Conservation (phyloP, 163 green algal species). For the Picocystis sp. region DNA sequence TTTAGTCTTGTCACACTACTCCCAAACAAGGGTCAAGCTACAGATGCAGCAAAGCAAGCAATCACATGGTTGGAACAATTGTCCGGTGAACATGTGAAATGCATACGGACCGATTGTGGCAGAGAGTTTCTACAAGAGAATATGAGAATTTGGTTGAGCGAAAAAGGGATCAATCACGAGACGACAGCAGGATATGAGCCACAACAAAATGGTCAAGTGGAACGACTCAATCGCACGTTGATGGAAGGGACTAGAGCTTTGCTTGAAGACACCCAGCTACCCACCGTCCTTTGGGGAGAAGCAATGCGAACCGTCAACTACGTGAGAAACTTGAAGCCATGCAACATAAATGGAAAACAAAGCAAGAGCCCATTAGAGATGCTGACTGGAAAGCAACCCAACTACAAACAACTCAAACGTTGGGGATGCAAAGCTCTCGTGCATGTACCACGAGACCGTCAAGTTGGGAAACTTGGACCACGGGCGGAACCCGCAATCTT, state of each 20-base stretch:
- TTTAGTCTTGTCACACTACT: slow-evolving; percentile 6
- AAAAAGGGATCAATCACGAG: slow-evolving; percentile 18
- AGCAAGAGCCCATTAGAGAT: slow-evolving; percentile 1
- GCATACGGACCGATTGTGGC: slow-evolving; percentile 19
- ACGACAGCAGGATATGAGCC: slow-evolving; percentile 19
- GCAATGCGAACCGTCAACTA: slow-evolving; percentile 11
- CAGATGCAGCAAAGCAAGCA: not conserved
- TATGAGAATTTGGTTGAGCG: not conserved
- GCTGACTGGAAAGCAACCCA: slow-evolving; percentile 9
- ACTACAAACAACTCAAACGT: slow-evolving; percentile 8
- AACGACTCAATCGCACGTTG: slow-evolving; percentile 23
- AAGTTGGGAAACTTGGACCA: no score
- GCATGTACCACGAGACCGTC: no score
- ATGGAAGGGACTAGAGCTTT: slow-evolving; percentile 3
- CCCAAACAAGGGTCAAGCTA: slow-evolving; percentile 5
- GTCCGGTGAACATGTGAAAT: slow-evolving; percentile 1
- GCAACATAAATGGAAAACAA: no score
- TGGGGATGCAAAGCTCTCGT: slow-evolving; percentile 18
- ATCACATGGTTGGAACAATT: slow-evolving; percentile 11
- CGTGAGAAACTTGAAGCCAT: slow-evolving; percentile 14
- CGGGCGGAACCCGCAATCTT: no score
- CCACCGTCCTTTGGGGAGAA: slow-evolving; percentile 15
- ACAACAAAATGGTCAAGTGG: slow-evolving; percentile 23
- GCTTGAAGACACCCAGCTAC: slow-evolving; percentile 9
- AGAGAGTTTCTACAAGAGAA: slow-evolving; percentile 13